Percentiles rank a stretch among this genome's conserved stretches.
Evolutionary conservation across 2,329 filamentous ascomycete genomes (phyloP).

Genomic region (Thyridium curvatum): DNA sequence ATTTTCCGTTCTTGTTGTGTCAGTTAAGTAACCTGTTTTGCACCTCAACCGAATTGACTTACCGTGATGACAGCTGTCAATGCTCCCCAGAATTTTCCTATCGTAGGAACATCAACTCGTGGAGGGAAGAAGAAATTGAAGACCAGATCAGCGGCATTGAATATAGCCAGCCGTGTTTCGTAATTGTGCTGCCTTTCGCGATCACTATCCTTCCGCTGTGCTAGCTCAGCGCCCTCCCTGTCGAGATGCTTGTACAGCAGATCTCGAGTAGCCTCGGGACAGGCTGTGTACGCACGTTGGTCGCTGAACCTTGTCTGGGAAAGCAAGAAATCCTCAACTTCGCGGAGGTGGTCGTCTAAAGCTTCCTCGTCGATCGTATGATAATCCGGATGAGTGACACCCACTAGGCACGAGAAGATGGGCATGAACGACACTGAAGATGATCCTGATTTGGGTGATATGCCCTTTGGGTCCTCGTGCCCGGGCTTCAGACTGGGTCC

Average conservation of each 20-base stretch:
- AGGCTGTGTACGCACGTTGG: constrained; percentile 9
- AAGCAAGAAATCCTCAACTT: constrained; percentile 9
- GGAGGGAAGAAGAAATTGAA: constrained; percentile 36
- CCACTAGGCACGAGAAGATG: too few relatives aligned
- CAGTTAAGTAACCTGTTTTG: too few relatives aligned
- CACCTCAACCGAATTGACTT: neutral
- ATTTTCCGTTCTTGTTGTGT: neutral
- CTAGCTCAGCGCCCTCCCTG: constrained; percentile 7
- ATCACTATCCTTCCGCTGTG: constrained; percentile 9
- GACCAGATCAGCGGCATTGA: constrained; percentile 31
- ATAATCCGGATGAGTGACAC: neutral
- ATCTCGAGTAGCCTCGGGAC: constrained; percentile 5
- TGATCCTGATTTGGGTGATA: neutral
- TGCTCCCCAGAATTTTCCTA: constrained; percentile 38
- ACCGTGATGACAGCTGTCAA: constrained; percentile 12
- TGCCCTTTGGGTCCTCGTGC: too few relatives aligned
- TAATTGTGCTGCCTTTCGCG: constrained; percentile 17
- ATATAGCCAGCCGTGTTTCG: constrained; percentile 28
- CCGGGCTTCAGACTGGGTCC: constrained; percentile 1
- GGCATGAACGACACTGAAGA: too few relatives aligned
- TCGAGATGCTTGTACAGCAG: constrained; percentile 16
- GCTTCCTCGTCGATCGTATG: neutral
- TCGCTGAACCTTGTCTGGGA: constrained; percentile 8
- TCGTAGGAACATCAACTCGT: constrained; percentile 26
- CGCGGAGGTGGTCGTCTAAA: constrained; percentile 4